These are phyloP conservation scores for Scedosporium minutisporum DNA, from an alignment of 2,329 filamentous ascomycete species.

Conservation along the genomic window DNA sequence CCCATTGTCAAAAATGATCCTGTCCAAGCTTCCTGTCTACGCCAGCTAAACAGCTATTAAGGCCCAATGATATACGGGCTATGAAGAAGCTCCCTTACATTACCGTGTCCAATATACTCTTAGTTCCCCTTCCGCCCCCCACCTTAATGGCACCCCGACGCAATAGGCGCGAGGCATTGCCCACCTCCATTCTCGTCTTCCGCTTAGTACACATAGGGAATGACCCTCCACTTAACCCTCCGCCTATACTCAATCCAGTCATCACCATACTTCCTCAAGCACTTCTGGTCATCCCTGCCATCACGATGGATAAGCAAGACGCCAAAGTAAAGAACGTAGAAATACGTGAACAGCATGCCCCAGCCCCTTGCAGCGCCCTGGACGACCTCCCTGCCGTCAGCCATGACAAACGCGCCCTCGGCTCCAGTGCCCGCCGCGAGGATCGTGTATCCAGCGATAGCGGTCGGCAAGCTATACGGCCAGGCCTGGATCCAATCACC, in stretches of 20 bases:
- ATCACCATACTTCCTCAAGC: conserved; percentile 77
- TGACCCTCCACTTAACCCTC: conserved; percentile 69
- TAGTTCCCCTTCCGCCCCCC: not conserved
- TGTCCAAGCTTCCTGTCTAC: not conserved
- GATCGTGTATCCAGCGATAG: conserved; percentile 71
- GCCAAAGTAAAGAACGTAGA: conserved; percentile 88
- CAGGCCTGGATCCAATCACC: conserved; percentile 93
- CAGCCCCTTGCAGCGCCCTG: conserved; percentile 68
- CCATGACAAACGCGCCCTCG: conserved; percentile 45
- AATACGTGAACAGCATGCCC: conserved; percentile 85
- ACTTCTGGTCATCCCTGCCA: conserved; percentile 82
- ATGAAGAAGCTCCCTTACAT: not conserved
- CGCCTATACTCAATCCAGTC: conserved; percentile 88
- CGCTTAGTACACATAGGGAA: conserved; percentile 71
- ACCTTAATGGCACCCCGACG: not conserved
- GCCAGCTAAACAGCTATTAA: not conserved
- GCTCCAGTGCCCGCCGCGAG: conserved; percentile 40
- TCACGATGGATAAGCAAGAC: conserved; percentile 80
- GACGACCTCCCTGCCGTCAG: conserved; percentile 54
- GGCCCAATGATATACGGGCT: not conserved
- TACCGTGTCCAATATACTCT: not conserved
- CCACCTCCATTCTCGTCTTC: not conserved
- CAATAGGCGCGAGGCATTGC: not conserved
- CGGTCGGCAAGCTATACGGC: conserved; percentile 82
- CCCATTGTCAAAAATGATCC: not conserved